Evolutionary conservation across 176 grass and related monocot species (phyloP).

Genomic region (Carex myosuroides): DNA sequence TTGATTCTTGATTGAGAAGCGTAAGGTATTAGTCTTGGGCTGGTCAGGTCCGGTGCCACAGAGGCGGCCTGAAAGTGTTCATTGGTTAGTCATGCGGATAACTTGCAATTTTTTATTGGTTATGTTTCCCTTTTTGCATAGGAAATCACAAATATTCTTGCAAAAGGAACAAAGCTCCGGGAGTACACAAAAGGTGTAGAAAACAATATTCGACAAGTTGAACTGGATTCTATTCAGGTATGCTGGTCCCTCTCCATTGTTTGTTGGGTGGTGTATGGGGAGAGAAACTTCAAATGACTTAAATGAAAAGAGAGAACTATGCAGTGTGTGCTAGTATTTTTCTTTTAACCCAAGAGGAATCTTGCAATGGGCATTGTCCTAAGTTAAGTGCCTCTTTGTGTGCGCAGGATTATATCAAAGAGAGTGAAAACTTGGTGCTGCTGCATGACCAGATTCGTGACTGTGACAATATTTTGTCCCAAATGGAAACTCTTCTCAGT

Average conservation of each 20-base stretch:
- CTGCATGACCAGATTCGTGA: constrained; percentile 91
- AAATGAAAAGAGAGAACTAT: neutral
- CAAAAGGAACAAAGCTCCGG: constrained; percentile 79
- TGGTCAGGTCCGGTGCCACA: neutral
- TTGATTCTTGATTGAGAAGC: neutral
- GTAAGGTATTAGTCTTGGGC: neutral
- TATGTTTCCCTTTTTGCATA: constrained; percentile 18
- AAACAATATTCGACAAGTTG: constrained; percentile 79
- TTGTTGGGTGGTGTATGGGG: neutral
- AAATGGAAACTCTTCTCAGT: constrained; percentile 90
- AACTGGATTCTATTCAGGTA: constrained; percentile 97
- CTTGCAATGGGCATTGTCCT: constrained; percentile 19
- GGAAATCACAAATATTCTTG: constrained; percentile 90
- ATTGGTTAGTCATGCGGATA: neutral
- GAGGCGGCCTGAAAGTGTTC: neutral
- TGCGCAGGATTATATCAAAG: constrained; percentile 91
- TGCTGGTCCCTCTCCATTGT: constrained; percentile 11
- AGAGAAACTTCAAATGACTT: neutral
- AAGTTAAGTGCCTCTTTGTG: constrained; percentile 9
- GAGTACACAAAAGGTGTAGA: constrained; percentile 98
- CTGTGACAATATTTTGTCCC: constrained; percentile 90
- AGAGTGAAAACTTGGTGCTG: constrained; percentile 86
- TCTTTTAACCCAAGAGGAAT: neutral
- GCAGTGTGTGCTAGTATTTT: neutral
- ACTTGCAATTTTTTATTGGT: constrained; percentile 5